phyloP scores from a whole-genome alignment of 805 yeast genomes.

The Peterozyma toletana region DNA sequence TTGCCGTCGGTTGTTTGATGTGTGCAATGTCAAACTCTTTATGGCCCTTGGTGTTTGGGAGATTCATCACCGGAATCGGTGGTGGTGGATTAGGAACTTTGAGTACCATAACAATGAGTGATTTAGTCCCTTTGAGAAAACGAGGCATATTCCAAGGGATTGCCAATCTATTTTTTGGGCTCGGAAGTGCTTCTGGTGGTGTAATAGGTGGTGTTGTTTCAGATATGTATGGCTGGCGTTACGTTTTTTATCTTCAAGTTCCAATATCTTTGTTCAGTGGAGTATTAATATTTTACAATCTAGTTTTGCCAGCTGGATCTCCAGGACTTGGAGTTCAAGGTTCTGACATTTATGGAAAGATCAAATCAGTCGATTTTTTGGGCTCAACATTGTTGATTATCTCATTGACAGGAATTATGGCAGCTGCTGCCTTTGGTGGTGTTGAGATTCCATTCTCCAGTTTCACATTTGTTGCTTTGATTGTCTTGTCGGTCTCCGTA shows the following conservation, averaged over 20 bases:
- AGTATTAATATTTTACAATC: slow-evolving; percentile 25
- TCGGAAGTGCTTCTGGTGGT: slow-evolving; percentile 75
- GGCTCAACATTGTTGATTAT: slow-evolving; percentile 58
- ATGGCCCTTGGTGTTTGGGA: slow-evolving; percentile 41
- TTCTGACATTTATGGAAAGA: slow-evolving; percentile 32
- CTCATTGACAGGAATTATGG: slow-evolving; percentile 50
- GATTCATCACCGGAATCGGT: slow-evolving; percentile 79
- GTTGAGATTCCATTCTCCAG: slow-evolving; percentile 41
- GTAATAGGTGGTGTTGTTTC: slow-evolving; percentile 53
- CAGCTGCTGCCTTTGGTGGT: slow-evolving; percentile 65
- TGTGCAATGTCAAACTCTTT: slow-evolving; percentile 34
- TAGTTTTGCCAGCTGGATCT: slow-evolving; percentile 35
- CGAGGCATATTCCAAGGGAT: slow-evolving; percentile 82
- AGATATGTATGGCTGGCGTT: slow-evolving; percentile 56
- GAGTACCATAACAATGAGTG: slow-evolving; percentile 70
- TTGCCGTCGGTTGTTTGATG: slow-evolving; percentile 31
- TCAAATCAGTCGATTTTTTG: slow-evolving; percentile 57
- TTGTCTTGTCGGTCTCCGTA: slow-evolving; percentile 24
- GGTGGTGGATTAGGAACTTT: slow-evolving; percentile 81
- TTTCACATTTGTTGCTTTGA: slow-evolving; percentile 26
- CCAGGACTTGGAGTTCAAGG: slow-evolving; percentile 48
- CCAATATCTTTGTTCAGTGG: slow-evolving; percentile 41
- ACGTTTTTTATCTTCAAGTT: slow-evolving; percentile 45
- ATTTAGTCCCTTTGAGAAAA: slow-evolving; percentile 66
- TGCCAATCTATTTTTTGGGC: slow-evolving; percentile 67